Evolutionary conservation across 768 basidiomycete species (phyloP).

Genomic region (Hypsizygus marmoreus): DNA sequence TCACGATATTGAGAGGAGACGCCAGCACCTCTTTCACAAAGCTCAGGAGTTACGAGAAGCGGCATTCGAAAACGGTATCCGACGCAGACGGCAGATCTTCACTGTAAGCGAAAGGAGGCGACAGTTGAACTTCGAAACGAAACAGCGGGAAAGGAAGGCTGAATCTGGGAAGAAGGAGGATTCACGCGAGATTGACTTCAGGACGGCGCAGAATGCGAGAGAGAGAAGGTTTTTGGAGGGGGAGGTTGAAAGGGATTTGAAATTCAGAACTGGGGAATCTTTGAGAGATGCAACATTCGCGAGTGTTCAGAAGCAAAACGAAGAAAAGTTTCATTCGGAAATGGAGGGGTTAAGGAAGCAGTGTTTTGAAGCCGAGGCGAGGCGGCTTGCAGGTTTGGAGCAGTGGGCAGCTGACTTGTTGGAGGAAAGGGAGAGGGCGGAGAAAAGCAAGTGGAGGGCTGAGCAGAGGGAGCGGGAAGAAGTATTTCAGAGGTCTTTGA

Average conservation of each 20-base stretch:
- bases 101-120: constrained; percentile 7
- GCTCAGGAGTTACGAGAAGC: constrained; percentile 7
- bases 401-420: constrained; percentile 4
- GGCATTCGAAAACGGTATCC: constrained; percentile 1
- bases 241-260: neutral
- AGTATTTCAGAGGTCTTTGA: constrained; percentile 1
- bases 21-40: neutral
- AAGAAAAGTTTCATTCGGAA: neutral
- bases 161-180: neutral
- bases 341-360: neutral
- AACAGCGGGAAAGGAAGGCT: constrained; percentile 2
- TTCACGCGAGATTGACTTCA: neutral
- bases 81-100: constrained; percentile 5
- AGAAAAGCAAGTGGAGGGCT: neutral
- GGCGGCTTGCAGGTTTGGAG: neutral
- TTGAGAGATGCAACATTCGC: neutral
- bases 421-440: neutral
- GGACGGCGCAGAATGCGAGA: neutral
- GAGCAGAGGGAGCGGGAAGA: neutral
- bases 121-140: neutral
- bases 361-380: constrained; percentile 3
- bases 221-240: constrained; percentile 1
- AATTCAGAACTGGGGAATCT: neutral
- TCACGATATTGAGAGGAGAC: neutral
- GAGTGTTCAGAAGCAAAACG: neutral